Evolutionary conservation across 495 filamentous ascomycete species (phyloP).

Genomic region (Hyaloscypha finlandica): DNA sequence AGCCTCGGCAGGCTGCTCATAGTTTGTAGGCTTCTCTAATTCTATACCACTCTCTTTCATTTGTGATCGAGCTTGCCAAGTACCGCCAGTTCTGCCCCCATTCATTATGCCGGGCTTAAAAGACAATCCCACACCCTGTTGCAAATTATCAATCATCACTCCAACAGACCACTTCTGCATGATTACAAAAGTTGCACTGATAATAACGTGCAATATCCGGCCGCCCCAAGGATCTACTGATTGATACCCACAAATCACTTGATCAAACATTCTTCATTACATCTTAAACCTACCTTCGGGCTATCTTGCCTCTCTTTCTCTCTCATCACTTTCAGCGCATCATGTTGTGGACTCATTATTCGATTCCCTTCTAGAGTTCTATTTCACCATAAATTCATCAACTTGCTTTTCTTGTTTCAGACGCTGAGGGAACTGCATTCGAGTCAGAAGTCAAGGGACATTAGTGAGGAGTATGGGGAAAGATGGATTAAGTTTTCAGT

Average conservation of each 20-base stretch:
- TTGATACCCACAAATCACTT: neutral
- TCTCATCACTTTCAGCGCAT: neutral
- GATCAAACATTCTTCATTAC: neutral
- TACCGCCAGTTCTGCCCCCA: neutral
- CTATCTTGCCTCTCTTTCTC: neutral
- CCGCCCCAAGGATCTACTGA: too few relatives aligned
- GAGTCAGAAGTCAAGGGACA: neutral
- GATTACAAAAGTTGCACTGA: neutral
- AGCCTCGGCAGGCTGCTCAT: too few relatives aligned
- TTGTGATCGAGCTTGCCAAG: neutral
- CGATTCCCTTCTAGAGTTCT: neutral
- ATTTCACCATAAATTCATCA: neutral
- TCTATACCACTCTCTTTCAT: neutral
- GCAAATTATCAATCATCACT: neutral
- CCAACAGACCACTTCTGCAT: neutral
- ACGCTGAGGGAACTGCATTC: neutral
- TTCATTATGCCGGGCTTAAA: neutral
- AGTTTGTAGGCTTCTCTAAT: neutral
- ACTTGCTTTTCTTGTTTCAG: conserved; percentile 1
- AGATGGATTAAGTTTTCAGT: neutral
- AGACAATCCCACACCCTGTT: neutral
- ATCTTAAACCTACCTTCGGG: neutral
- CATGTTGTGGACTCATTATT: too few relatives aligned
- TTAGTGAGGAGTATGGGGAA: conserved; percentile 7
- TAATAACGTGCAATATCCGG: too few relatives aligned